Conservation (phyloP, 352 stramenopile species). For the Aphanomyces euteiches region DNA sequence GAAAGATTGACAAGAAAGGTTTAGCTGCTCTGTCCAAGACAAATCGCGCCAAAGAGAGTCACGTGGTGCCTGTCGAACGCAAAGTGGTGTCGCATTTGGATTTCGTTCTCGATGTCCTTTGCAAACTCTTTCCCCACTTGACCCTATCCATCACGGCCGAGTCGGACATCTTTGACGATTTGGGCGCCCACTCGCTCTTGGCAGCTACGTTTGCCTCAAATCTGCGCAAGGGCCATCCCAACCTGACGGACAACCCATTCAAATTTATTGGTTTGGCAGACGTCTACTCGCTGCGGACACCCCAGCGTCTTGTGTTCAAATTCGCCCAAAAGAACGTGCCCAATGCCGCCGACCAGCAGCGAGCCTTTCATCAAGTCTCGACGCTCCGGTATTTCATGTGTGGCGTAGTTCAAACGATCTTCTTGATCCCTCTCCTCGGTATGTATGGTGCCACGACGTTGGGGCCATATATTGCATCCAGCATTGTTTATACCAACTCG, state of each 20-base stretch:
- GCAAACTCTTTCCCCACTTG: not conserved
- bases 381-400: not conserved
- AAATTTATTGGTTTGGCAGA: not conserved
- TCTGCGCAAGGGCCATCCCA: not conserved
- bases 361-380: not conserved
- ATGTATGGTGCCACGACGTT: not conserved
- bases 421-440: not conserved
- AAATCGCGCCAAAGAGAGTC: not conserved
- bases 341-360: not conserved
- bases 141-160: not conserved
- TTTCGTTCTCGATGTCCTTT: conserved; percentile 2
- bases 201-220: not conserved
- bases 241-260: not conserved
- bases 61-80: not conserved
- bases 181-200: conserved; percentile 8
- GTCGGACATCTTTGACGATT: conserved; percentile 1
- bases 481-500: not conserved
- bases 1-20: conserved; percentile 17
- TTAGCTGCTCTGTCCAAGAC: not conserved
- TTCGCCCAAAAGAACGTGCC: conserved; percentile 1
- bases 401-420: not conserved
- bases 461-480: not conserved
- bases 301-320: not conserved
- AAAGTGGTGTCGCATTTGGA: not conserved
- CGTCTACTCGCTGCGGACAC: conserved; percentile 5